Evolutionary conservation across 305 asterid genomes (phyloP), one percentile per base, ranked within the genome.

Genomic region (Coffea humblotiana): DNA sequence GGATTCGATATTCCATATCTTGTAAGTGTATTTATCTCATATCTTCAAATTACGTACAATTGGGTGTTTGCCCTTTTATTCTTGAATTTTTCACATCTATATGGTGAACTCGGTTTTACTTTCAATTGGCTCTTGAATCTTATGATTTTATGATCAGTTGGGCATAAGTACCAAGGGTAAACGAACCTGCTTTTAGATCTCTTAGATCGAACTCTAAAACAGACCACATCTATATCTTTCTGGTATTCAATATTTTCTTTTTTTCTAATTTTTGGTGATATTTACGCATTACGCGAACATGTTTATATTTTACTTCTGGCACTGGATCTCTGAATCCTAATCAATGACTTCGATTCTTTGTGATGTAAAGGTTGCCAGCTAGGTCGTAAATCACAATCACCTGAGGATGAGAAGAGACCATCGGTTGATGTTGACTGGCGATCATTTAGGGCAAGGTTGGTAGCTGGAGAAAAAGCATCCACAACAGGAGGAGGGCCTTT

Each of bases 371-470:
- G 97, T 86, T 90, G 93, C 82, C 85, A 76, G 75, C 71, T 84
- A 60, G 82, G 85, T 37, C 86, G 89, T 27, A 65, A 79, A 78
- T 85, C 90, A 29, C 79, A 88, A 49, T 80, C 95, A 40, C 90
- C 93, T 6, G 86, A 66, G 72, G 94, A 91, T 27, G 94, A 91
- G 69, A 87, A 83, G n/a, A 91, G 86, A 43, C 71, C 82, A 13
- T 70, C 65, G 60, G 73, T 77, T 27, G 85, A 66, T 23, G 80
- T 90, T 14, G 98, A 95, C 81, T 95, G 99, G 99, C 86, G 98
- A 82, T 77, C 93, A 77, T 91, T 93, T 81, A 77, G 98, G 64
- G 98, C 99, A 25, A 82, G 89, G 32, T 80, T 95, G 67, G 93
- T 92, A 0, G 97, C 94, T 61, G 72, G 82, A 37, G 92, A 92